Conservation (phyloP, 257 asterid genomes). For the Solanum chaucha region DNA sequence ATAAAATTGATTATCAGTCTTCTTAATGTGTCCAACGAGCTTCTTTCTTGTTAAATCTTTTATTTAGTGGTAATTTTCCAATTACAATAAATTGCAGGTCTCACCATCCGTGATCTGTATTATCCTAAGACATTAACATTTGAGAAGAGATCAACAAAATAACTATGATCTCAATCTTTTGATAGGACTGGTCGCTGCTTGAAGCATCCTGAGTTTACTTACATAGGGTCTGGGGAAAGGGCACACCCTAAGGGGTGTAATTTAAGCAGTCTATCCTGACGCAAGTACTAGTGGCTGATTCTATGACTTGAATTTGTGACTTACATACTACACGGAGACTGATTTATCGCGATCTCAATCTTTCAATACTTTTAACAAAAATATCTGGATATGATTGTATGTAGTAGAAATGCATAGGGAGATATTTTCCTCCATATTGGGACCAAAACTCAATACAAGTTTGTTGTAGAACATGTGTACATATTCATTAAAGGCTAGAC, state of each 20-base stretch:
- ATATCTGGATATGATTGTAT: background rate
- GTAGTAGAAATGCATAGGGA: background rate
- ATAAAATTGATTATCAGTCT: background rate
- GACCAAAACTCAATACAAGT: background rate
- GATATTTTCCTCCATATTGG: background rate
- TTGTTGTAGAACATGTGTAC: background rate
- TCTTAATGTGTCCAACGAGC: background rate
- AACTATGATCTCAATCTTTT: background rate
- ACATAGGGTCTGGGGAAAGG: background rate
- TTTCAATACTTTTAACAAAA: background rate
- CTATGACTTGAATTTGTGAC: background rate
- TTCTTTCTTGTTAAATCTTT: background rate
- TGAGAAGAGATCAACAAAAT: background rate
- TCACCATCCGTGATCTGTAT: background rate
- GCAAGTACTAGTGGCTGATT: background rate
- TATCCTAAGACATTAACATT: background rate
- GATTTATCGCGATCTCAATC: background rate
- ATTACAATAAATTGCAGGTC: background rate
- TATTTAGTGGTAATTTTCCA: background rate
- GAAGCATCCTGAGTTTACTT: background rate
- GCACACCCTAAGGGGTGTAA: background rate
- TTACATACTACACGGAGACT: background rate
- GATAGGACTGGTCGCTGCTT: background rate
- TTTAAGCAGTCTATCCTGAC: background rate
- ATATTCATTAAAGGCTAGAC: background rate